A percentile compares a stretch with the other conserved stretches of the same genome.
Evolutionary conservation across 768 basidiomycete genomes (phyloP).

Genomic region (Tulasnella sp.): DNA sequence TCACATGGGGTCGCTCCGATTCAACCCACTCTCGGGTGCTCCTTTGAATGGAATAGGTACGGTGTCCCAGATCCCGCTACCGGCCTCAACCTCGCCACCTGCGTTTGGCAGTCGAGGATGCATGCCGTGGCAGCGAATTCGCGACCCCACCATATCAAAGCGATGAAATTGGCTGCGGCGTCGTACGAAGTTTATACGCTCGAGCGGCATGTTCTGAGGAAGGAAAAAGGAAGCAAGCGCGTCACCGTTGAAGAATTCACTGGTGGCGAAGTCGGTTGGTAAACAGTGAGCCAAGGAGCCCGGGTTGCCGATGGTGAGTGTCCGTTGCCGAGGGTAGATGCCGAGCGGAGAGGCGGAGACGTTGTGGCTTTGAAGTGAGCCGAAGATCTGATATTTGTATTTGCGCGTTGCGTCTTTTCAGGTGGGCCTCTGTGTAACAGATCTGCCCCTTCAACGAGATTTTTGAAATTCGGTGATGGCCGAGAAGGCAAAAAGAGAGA

Average conservation of each 20-base stretch:
- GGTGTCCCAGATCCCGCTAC: slow-evolving; percentile 76
- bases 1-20: neutral
- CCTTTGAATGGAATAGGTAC: slow-evolving; percentile 47
- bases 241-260: slow-evolving; percentile 64
- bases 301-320: neutral
- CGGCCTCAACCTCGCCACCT: slow-evolving; percentile 89
- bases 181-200: slow-evolving; percentile 81
- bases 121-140: slow-evolving; percentile 82
- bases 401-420: neutral
- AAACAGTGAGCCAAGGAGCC: slow-evolving; percentile 37
- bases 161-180: slow-evolving; percentile 75
- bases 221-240: slow-evolving; percentile 59
- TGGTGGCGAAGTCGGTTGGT: slow-evolving; percentile 75
- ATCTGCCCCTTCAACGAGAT: neutral
- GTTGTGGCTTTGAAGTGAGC: neutral
- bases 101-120: slow-evolving; percentile 89
- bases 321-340: neutral
- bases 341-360: neutral
- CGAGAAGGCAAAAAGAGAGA: neutral
- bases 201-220: slow-evolving; percentile 74
- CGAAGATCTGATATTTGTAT: neutral
- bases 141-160: slow-evolving; percentile 77
- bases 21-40: neutral
- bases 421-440: neutral
- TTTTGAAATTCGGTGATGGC: neutral